These are phyloP conservation scores for Pythium aristosporum DNA, from an alignment of 352 stramenopile species.

Conservation along the genomic window DNA sequence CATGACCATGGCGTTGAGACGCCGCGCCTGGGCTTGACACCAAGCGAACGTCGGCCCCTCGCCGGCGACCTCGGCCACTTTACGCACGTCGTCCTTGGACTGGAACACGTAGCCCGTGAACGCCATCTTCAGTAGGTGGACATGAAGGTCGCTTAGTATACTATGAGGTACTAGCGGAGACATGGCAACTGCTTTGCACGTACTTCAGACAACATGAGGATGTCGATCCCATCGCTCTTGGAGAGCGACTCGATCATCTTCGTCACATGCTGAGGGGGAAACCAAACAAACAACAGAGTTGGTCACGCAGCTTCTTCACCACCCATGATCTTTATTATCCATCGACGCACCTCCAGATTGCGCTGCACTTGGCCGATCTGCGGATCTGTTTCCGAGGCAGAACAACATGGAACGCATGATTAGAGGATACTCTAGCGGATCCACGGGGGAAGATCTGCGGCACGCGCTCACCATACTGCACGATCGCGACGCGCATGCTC, in stretches of 20 bases:
- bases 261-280: conserved; percentile 50
- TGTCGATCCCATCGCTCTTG: conserved; percentile 47
- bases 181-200: neutral
- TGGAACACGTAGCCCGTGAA: conserved; percentile 84
- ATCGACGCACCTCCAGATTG: conserved; percentile 58
- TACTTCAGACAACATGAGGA: conserved; percentile 83
- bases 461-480: conserved; percentile 66
- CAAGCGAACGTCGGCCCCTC: conserved; percentile 60
- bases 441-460: neutral
- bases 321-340: too few species aligned
- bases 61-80: conserved; percentile 59
- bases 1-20: conserved; percentile 61
- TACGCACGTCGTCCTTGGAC: conserved; percentile 47
- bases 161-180: too few species aligned
- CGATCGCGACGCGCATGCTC: conserved; percentile 67
- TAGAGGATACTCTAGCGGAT: neutral
- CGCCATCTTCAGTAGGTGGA: conserved; percentile 51
- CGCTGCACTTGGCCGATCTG: conserved; percentile 62
- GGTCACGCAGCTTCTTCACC: neutral
- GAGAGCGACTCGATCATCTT: conserved; percentile 58
- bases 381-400: conserved; percentile 38
- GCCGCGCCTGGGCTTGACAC: conserved; percentile 62
- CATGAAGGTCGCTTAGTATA: neutral
- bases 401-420: neutral
- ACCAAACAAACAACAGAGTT: neutral